phyloP scores from a whole-genome alignment of 257 asterid species.

The Prunella vulgaris region DNA sequence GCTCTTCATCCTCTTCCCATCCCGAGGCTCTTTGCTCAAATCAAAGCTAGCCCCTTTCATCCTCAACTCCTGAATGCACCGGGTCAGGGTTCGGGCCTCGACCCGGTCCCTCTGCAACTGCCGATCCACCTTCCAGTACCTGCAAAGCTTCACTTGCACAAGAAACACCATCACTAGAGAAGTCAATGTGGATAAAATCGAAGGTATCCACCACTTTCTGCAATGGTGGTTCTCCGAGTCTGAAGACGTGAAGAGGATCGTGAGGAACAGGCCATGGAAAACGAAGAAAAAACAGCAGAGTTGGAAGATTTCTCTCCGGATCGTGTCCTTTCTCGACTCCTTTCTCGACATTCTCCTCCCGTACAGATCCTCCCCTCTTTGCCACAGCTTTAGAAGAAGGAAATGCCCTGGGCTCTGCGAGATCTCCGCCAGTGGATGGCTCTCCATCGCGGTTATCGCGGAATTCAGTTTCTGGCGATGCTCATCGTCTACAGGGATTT shows the following conservation, averaged over 20 bases:
- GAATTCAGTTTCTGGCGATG: slow-evolving; percentile 43
- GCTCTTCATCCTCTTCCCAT: slow-evolving; percentile 86
- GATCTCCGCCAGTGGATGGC: slow-evolving; percentile 86
- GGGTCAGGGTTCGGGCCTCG: slow-evolving; percentile 59
- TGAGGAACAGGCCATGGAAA: slow-evolving; percentile 65
- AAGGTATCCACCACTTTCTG: slow-evolving; percentile 81
- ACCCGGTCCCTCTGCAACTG: slow-evolving; percentile 65
- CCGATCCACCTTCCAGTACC: slow-evolving; percentile 71
- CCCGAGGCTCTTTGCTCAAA: slow-evolving; percentile 63
- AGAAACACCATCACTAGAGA: slow-evolving; percentile 45
- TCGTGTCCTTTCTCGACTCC: slow-evolving; percentile 58
- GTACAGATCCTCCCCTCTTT: slow-evolving; percentile 65
- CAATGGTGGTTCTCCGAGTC: slow-evolving; percentile 27
- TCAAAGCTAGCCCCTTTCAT: slow-evolving; percentile 93
- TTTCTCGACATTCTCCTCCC: slow-evolving; percentile 50
- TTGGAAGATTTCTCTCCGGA: slow-evolving; percentile 64
- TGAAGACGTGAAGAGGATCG: slow-evolving; percentile 54
- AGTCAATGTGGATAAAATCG: slow-evolving; percentile 36
- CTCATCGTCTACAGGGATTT: slow-evolving; percentile 64
- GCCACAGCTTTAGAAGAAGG: slow-evolving; percentile 93
- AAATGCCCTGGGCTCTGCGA: slow-evolving; percentile 90
- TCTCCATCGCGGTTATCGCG: slow-evolving; percentile 39
- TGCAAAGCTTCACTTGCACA: slow-evolving; percentile 63
- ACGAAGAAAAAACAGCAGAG: slow-evolving; percentile 70
- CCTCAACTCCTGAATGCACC: slow-evolving; percentile 87